Evolutionary conservation across 2,329 filamentous ascomycete species (phyloP), one percentile per base, ranked within the genome.

Genomic region (Alternaria longipes): DNA sequence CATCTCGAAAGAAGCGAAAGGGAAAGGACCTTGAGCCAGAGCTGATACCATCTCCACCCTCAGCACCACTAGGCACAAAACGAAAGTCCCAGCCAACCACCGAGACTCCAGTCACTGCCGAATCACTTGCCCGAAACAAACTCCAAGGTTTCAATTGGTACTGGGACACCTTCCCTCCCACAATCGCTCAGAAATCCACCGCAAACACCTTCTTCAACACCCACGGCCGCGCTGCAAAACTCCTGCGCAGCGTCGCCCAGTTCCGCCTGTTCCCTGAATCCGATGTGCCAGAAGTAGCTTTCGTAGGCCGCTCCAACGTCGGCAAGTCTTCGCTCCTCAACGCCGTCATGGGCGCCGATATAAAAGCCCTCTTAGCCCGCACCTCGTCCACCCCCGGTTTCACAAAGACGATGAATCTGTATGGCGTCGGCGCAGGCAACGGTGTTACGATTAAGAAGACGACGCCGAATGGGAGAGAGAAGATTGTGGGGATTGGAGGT

Each of bases 251-350:
- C 3, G 83, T 85, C 7, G 81, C 83, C 16, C 83, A 85, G 59
- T 91, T 91, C 78, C 86, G 85, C 66, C 80, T 81, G 4, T 85
- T 90, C 60, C 85, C 87, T 8, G 82, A 82, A 8, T 83, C 82
- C 1, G 72, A 81, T 1, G 79, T 85, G 30, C 87, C 87, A 1
- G 87, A 90, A 80, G 84, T 90, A 14, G 86, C 85, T 41, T 90
- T 92, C 71, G 81, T 92, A 4, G 90, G 90, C 18, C 84, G 90
- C 47, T 89, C 86, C 40, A 92, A 92, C 70, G 89, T 90, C 6
- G 90, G 90, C 54, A 92, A 92, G 78, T 88, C 85, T 55, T 86
- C 84, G 2, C 73, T 92, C 5, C 80, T 92, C 26, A 92, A 92
- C 72, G 86, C 87, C 3, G 78, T 92, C 8, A 66, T 74, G 36